Conservation (phyloP, 768 basidiomycete species). For the Calocybe gangraenosa region DNA sequence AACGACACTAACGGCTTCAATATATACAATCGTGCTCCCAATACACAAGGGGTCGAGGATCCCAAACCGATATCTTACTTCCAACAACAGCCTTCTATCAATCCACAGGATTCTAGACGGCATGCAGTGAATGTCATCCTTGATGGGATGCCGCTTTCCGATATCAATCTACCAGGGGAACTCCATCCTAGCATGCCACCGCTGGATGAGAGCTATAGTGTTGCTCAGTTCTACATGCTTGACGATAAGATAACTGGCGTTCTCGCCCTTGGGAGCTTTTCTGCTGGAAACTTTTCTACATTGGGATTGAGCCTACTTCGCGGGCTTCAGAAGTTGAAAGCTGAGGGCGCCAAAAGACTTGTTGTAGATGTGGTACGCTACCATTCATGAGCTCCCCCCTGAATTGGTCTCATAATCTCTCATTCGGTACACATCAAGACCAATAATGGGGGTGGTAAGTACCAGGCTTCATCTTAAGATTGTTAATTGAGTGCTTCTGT, state of each 20-base stretch:
- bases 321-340: slow-evolving; percentile 43
- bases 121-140: slow-evolving; percentile 47
- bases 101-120: slow-evolving; percentile 24
- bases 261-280: slow-evolving; percentile 57
- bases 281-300: slow-evolving; percentile 35
- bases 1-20: slow-evolving; percentile 44
- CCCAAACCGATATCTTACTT: slow-evolving; percentile 28
- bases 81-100: slow-evolving; percentile 36
- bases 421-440: slow-evolving; percentile 26
- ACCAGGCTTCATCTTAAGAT: neutral
- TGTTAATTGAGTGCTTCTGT: neutral
- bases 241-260: slow-evolving; percentile 50
- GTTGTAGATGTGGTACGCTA: slow-evolving; percentile 54
- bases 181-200: slow-evolving; percentile 35
- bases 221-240: slow-evolving; percentile 52
- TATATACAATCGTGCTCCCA: slow-evolving; percentile 21
- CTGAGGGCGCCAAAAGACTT: slow-evolving; percentile 42
- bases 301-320: slow-evolving; percentile 41
- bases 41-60: slow-evolving; percentile 9
- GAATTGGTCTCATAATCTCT: neutral
- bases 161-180: slow-evolving; percentile 37
- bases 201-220: slow-evolving; percentile 43
- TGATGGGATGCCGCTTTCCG: slow-evolving; percentile 39
- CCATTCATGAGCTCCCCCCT: neutral
- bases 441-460: slow-evolving; percentile 39